Conservation (phyloP, 441 rosid genomes). For the Populus hybrid region DNA sequence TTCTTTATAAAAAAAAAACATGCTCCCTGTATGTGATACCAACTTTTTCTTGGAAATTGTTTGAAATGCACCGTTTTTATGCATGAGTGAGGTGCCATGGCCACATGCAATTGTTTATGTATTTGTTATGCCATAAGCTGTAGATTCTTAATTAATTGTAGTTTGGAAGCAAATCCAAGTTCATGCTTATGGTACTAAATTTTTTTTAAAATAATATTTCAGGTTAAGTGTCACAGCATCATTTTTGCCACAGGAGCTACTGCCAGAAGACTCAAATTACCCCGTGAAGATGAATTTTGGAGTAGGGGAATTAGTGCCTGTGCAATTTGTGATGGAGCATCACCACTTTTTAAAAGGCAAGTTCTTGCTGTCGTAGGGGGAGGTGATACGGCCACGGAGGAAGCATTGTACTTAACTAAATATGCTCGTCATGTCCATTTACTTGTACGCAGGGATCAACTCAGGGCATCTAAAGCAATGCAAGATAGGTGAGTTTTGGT, state of each 20-base stretch:
- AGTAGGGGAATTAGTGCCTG: conserved; percentile 99
- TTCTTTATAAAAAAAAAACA: background rate
- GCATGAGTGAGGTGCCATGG: background rate
- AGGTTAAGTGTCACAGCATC: conserved; percentile 86
- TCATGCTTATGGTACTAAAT: conserved; percentile 4
- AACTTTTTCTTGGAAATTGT: background rate
- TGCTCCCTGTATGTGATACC: background rate
- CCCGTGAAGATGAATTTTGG: conserved; percentile 97
- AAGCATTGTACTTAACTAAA: conserved; percentile 89
- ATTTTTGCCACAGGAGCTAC: conserved; percentile 96
- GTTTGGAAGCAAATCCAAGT: background rate
- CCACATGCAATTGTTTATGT: background rate
- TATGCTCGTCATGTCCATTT: conserved; percentile 97
- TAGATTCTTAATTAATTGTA: conserved; percentile 1
- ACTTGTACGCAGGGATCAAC: conserved; percentile 80
- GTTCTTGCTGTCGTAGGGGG: conserved; percentile 98
- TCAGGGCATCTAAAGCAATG: conserved; percentile 97
- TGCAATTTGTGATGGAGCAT: conserved; percentile 99
- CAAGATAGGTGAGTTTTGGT: conserved; percentile 82
- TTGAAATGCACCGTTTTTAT: background rate
- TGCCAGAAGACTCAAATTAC: conserved; percentile 73
- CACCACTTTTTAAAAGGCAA: conserved; percentile 93
- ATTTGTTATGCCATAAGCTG: background rate
- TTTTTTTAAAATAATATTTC: conserved; percentile 19
- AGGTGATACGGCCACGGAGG: conserved; percentile 99